Conservation (phyloP, 2,329 filamentous ascomycete species). For the Ciborinia camelliae region DNA sequence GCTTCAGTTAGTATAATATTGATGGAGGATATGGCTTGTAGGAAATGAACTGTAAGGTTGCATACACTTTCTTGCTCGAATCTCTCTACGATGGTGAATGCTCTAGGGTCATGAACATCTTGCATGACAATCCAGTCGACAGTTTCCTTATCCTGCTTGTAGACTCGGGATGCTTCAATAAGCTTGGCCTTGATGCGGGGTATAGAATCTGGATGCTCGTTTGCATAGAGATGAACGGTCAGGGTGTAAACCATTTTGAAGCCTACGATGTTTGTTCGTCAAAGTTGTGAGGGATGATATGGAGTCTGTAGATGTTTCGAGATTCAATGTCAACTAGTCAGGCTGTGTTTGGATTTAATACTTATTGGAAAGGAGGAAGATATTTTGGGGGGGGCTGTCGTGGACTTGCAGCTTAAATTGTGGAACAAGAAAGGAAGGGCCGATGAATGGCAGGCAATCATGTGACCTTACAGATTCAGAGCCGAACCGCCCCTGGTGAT, state of each 20-base stretch:
- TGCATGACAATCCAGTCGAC: conserved; percentile 75
- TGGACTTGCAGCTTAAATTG: conserved; percentile 11
- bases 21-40: conserved; percentile 22
- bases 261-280: not conserved
- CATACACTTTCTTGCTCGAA: conserved; percentile 63
- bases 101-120: conserved; percentile 61
- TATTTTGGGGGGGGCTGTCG: not conserved
- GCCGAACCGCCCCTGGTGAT: not conserved
- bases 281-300: not conserved
- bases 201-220: conserved; percentile 61
- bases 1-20: not conserved
- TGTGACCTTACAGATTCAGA: not conserved
- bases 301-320: not conserved
- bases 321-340: not conserved
- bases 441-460: conserved; percentile 3
- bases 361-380: not conserved
- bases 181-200: conserved; percentile 68
- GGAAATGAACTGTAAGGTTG: conserved; percentile 25
- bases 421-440: conserved; percentile 12
- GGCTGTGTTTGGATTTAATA: not conserved
- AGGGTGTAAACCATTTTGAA: conserved; percentile 65
- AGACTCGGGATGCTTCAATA: conserved; percentile 69
- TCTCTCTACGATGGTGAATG: conserved; percentile 73
- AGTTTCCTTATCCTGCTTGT: conserved; percentile 69
- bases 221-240: conserved; percentile 67